Conservation (phyloP, 768 basidiomycete species). For the Lactifluus volemus region DNA sequence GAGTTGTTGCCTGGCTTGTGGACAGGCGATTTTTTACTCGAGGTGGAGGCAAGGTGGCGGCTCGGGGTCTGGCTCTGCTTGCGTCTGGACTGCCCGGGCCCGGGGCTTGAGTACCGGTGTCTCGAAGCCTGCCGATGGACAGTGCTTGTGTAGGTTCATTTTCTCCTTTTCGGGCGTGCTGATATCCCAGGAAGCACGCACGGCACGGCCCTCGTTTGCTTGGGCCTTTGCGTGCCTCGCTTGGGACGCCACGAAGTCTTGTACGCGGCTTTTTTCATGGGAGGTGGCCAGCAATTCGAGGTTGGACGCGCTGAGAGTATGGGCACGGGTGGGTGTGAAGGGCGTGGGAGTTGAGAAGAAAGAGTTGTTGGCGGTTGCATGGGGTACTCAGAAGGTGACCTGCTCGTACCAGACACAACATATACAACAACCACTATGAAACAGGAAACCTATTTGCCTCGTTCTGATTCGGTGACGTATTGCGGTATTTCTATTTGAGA, state of each 20-base stretch:
- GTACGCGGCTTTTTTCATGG: slow-evolving; percentile 36
- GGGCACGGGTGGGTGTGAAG: neutral
- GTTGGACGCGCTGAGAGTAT: neutral
- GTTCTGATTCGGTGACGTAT: too few species aligned
- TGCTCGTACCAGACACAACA: too few species aligned
- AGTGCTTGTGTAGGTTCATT: neutral
- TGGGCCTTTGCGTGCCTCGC: slow-evolving; percentile 35
- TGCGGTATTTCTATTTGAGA: too few species aligned
- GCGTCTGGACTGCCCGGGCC: neutral
- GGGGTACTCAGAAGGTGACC: slow-evolving; percentile 18
- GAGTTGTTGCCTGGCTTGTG: neutral
- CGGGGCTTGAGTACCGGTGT: slow-evolving; percentile 22
- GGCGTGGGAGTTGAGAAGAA: neutral
- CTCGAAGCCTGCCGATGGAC: slow-evolving; percentile 9
- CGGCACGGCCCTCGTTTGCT: slow-evolving; percentile 30
- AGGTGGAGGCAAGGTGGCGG: neutral
- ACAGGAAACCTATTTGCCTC: neutral
- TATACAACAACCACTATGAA: too few species aligned
- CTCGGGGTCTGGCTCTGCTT: neutral
- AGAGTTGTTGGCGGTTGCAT: neutral
- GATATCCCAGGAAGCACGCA: slow-evolving; percentile 21
- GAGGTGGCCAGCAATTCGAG: slow-evolving; percentile 22
- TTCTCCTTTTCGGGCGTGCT: neutral
- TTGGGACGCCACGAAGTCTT: slow-evolving; percentile 44
- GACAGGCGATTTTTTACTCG: neutral